phyloP scores from a whole-genome alignment of 257 asterid genomes.

The Linderniella brevidens region DNA sequence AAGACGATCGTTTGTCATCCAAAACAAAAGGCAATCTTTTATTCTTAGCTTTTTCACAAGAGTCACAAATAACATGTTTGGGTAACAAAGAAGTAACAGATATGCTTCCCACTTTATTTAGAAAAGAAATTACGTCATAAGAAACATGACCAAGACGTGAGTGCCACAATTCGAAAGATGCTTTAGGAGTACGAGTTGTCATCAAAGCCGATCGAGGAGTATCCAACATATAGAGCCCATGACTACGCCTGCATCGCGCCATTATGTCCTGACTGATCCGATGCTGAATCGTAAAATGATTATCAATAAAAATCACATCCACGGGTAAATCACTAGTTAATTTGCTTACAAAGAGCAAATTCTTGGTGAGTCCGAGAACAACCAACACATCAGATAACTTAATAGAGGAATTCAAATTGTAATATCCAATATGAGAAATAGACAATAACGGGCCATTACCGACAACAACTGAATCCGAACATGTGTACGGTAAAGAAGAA shows the following conservation, averaged over 20 bases:
- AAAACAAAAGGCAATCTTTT: not conserved
- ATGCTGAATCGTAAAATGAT: not conserved
- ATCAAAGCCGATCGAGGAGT: not conserved
- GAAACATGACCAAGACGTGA: not conserved
- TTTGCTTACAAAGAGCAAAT: not conserved
- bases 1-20: no score
- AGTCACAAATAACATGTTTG: not conserved
- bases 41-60: conserved; percentile 1
- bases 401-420: not conserved
- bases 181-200: not conserved
- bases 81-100: not conserved
- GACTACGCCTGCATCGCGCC: not conserved
- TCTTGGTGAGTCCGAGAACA: not conserved
- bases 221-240: conserved; percentile 3
- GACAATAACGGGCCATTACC: not conserved
- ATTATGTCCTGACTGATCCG: not conserved
- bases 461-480: not conserved
- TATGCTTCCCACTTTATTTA: not conserved
- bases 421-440: not conserved
- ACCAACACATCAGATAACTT: not conserved
- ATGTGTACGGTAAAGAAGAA: not conserved
- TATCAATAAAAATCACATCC: not conserved
- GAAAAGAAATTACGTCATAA: not conserved
- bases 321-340: not conserved
- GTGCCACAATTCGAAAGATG: not conserved